Evolutionary conservation across 805 yeast species (phyloP), one percentile per base, ranked within the genome.

Genomic region (Candida succiphila): DNA sequence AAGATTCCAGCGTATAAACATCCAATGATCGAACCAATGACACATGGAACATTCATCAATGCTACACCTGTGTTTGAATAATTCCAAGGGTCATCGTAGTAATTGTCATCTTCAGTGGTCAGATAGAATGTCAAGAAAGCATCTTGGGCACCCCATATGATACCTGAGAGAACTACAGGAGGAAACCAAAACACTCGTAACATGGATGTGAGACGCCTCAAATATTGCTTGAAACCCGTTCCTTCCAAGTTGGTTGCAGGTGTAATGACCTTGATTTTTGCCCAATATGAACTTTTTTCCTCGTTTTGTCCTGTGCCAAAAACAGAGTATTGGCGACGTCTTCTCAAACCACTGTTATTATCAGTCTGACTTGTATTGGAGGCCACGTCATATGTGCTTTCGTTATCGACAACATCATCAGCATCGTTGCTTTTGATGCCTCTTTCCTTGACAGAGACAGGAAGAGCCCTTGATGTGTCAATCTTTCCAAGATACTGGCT

Each of bases 61-160:
- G 86, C 87, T 18, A 82, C 84, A 25, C 77, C 82, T 5, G 69
- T 65, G 43, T 76, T 67, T 13, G 75, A 62, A 47, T 78, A 78
- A 52, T 70, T 69, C 66, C 72, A 81, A 9, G 92, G 89, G 0
- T 67, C 65, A 36, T 67, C 77, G 33, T 74, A 73, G 58, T 75
- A 81, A 41, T 63, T 60, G 35, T 76, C 76, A 38, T 80, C 87
- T 49, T 79, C 83, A 9, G 83, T 72, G 3, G 88, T 80, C 40
- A 82, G 54, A 52, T 80, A 82, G 45, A 82, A 81, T 0, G 88
- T 73, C 41, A 81, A 63, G 48, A 79, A 76, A 0, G 86, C 82
- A 49, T 79, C 86, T 52, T 81, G 89, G 37, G 75, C 63, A 29
- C 89, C 89, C 89, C 89, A 82, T 41, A 80, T 72, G n/a, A 77